A percentile compares a stretch with the other conserved stretches of the same genome.
Conservation (phyloP, 805 yeast genomes). For the Vanderwaltozyma yarrowii region DNA sequence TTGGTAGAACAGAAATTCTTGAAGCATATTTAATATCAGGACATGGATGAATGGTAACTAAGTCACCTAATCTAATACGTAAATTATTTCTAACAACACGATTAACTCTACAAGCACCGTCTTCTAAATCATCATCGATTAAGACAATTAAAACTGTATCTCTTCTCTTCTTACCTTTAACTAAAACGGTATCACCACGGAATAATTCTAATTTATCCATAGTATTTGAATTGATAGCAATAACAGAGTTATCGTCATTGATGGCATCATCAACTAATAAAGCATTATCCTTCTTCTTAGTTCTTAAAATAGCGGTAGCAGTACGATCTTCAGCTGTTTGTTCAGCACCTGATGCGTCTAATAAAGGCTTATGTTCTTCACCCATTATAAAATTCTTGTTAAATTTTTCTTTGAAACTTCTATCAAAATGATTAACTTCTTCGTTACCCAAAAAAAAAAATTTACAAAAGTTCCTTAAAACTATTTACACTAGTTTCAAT, state of each 20-base stretch:
- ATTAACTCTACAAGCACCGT: conserved; percentile 88
- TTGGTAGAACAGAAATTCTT: conserved; percentile 89
- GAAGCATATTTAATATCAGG: conserved; percentile 97
- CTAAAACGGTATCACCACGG: conserved; percentile 95
- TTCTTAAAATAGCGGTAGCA: conserved; percentile 94
- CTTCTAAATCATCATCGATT: conserved; percentile 94
- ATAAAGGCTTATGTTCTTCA: conserved; percentile 34
- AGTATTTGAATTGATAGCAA: conserved; percentile 88
- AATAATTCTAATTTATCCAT: conserved; percentile 91
- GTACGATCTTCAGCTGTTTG: conserved; percentile 50
- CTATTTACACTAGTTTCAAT: too few species aligned
- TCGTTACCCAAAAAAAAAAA: too few species aligned
- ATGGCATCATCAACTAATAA: conserved; percentile 93
- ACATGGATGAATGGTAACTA: conserved; percentile 85
- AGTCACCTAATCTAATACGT: conserved; percentile 88
- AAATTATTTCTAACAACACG: conserved; percentile 94
- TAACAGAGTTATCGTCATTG: conserved; percentile 93
- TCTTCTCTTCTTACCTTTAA: conserved; percentile 95
- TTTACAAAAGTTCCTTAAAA: too few species aligned
- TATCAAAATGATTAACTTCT: too few species aligned
- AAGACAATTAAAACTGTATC: conserved; percentile 94
- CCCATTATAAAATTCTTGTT: conserved; percentile 18
- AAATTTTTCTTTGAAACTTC: neutral
- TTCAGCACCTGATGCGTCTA: conserved; percentile 61
- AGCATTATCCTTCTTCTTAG: conserved; percentile 96